Evolutionary conservation across 495 filamentous ascomycete species (phyloP).

Genomic region (Aspergillus bertholletiae): DNA sequence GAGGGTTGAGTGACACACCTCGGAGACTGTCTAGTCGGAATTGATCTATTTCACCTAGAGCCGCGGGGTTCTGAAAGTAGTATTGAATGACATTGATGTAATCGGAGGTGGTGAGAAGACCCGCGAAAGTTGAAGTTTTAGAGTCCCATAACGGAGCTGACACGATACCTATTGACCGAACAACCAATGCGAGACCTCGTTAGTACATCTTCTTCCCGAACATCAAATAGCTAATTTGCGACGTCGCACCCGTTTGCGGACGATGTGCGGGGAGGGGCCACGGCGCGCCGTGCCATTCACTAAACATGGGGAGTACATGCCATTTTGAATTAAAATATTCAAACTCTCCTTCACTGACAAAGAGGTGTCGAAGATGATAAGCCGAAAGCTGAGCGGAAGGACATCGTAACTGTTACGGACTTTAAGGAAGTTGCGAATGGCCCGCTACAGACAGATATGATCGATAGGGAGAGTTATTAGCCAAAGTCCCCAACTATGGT

Average conservation of each 20-base stretch:
- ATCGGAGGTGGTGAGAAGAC: constrained; percentile 90
- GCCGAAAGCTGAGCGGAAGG: constrained; percentile 91
- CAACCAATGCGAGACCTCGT: not conserved
- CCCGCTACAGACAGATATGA: constrained; percentile 53
- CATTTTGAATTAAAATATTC: constrained; percentile 95
- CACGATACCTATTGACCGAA: constrained; percentile 71
- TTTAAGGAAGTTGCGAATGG: constrained; percentile 94
- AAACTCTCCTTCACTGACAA: constrained; percentile 96
- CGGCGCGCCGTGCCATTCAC: not conserved
- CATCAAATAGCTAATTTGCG: not conserved
- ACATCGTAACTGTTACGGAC: constrained; percentile 98
- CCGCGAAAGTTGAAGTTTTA: constrained; percentile 87
- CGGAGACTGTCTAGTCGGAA: constrained; percentile 91
- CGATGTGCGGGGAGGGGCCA: not conserved
- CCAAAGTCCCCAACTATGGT: constrained; percentile 18
- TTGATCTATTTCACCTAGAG: constrained; percentile 83
- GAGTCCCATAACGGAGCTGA: constrained; percentile 98
- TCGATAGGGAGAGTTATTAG: constrained; percentile 25
- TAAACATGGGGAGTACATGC: constrained; percentile 45
- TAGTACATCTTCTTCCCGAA: not conserved
- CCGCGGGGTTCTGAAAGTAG: constrained; percentile 96
- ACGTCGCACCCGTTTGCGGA: not conserved
- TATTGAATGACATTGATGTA: constrained; percentile 99
- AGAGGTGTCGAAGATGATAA: constrained; percentile 92
- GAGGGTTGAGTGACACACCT: constrained; percentile 48